Evolutionary conservation across 768 basidiomycete genomes (phyloP).

Genomic region (Pulveroboletus sp.): DNA sequence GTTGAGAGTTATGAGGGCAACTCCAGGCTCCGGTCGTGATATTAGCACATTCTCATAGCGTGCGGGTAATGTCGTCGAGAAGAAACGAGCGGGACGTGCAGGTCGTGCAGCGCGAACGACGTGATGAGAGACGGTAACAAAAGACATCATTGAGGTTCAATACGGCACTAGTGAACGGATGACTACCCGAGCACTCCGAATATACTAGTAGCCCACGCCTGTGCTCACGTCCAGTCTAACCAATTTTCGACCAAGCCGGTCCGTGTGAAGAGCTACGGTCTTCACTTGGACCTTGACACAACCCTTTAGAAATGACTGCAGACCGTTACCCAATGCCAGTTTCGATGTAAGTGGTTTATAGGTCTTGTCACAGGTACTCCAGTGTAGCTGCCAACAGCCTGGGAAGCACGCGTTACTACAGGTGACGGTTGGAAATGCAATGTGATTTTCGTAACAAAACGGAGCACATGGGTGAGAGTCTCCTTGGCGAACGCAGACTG

Average conservation of each 20-base stretch:
- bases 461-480: background rate
- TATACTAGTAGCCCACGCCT: too few species aligned
- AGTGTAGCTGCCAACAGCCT: too few species aligned
- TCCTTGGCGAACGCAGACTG: too few species aligned
- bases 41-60: slow-evolving; percentile 67
- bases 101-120: slow-evolving; percentile 3
- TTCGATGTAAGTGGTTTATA: background rate
- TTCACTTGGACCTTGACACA: too few species aligned
- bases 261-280: background rate
- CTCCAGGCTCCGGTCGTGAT: slow-evolving; percentile 63
- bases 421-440: background rate
- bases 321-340: background rate
- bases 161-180: background rate
- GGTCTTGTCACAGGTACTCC: background rate
- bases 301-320: background rate
- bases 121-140: slow-evolving; percentile 5
- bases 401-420: too few species aligned
- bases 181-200: too few species aligned
- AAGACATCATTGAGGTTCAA: slow-evolving; percentile 15
- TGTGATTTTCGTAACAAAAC: background rate
- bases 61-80: slow-evolving; percentile 28
- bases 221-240: too few species aligned
- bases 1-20: slow-evolving; percentile 84
- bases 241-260: too few species aligned
- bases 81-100: slow-evolving; percentile 11